Evolutionary conservation across 148 eudicot genomes (phyloP).

Genomic region (Limonium bicolor): DNA sequence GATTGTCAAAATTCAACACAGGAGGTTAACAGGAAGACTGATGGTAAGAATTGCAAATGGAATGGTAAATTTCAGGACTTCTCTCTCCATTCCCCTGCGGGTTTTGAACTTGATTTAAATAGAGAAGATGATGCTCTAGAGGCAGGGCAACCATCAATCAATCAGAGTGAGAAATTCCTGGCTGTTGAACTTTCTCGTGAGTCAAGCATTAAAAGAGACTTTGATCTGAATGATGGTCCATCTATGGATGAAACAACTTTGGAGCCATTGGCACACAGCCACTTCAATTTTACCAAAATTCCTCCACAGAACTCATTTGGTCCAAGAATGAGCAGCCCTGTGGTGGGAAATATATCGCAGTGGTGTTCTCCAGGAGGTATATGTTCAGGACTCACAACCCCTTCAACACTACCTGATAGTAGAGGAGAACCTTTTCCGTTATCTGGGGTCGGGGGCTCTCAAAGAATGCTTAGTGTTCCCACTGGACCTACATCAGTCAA

Average conservation of each 20-base stretch:
- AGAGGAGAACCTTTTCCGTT: slow-evolving; percentile 35
- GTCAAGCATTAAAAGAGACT: slow-evolving; percentile 36
- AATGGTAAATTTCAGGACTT: neutral
- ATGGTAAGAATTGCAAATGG: slow-evolving; percentile 1
- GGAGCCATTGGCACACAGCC: slow-evolving; percentile 17
- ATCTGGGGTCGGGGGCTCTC: slow-evolving; percentile 34
- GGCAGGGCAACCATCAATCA: slow-evolving; percentile 19
- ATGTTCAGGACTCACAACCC: slow-evolving; percentile 41
- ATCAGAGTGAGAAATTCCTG: neutral
- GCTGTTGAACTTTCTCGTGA: slow-evolving; percentile 9
- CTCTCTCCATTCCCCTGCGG: slow-evolving; percentile 19
- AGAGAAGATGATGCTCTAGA: slow-evolving; percentile 56
- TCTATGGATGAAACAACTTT: slow-evolving; percentile 32
- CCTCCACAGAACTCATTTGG: slow-evolving; percentile 21
- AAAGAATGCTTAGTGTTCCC: slow-evolving; percentile 34
- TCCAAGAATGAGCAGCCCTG: slow-evolving; percentile 9
- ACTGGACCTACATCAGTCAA: slow-evolving; percentile 23
- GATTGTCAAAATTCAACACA: slow-evolving; percentile 21
- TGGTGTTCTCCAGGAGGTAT: slow-evolving; percentile 45
- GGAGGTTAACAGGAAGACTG: slow-evolving; percentile 11
- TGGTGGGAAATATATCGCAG: slow-evolving; percentile 11
- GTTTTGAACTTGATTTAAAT: slow-evolving; percentile 71
- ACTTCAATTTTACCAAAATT: slow-evolving; percentile 22
- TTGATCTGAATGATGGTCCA: slow-evolving; percentile 82
- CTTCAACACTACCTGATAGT: slow-evolving; percentile 49